Conservation (phyloP, 345 rosid species). For the Microcos paniculata region DNA sequence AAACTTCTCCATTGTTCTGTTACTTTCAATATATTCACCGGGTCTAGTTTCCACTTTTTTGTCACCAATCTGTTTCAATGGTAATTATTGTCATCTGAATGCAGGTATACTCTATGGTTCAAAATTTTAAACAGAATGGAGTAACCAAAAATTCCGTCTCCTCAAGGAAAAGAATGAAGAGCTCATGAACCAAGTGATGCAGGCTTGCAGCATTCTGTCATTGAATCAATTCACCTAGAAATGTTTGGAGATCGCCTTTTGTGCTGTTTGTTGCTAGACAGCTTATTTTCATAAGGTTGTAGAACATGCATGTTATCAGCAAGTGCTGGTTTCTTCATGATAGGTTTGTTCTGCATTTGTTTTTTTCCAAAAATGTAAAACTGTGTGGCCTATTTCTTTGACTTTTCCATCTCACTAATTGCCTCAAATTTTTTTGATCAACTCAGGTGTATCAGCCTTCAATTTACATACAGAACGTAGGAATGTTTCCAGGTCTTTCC, state of each 20-base stretch:
- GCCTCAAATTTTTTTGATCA: background rate
- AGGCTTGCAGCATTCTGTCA: background rate
- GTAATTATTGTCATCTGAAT: background rate
- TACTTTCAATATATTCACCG: background rate
- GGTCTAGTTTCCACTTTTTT: background rate
- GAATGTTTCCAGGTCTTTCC: background rate
- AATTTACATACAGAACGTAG: background rate
- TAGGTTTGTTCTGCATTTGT: background rate
- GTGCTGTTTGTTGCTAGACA: background rate
- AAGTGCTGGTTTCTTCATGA: background rate
- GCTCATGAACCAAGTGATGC: background rate
- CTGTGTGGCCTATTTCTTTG: background rate
- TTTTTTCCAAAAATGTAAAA: background rate
- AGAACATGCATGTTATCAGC: conserved; percentile 2
- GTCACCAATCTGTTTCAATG: background rate
- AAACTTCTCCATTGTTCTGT: background rate
- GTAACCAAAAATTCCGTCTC: background rate
- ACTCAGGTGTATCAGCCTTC: background rate
- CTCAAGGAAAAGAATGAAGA: background rate
- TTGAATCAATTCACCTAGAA: background rate
- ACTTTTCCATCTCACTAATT: background rate
- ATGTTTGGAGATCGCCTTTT: background rate
- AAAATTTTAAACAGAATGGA: conserved; percentile 46
- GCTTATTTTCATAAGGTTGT: background rate
- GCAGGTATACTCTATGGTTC: conserved; percentile 61